Conservation (phyloP, 1,139 yeast species). For the Sugiyamaella grinbergsii region DNA sequence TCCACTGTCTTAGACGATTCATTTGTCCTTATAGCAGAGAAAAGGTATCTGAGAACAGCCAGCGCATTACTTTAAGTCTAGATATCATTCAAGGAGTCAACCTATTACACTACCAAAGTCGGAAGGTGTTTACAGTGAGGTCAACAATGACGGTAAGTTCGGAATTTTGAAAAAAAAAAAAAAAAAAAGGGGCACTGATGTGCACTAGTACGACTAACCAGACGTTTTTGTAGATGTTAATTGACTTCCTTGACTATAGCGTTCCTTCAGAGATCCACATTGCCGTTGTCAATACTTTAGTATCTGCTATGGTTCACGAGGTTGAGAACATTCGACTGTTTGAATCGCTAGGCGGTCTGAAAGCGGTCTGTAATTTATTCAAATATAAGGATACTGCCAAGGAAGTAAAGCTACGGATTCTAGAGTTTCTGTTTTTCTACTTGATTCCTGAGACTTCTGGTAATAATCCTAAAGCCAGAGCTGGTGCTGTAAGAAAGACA, state of each 20-base stretch:
- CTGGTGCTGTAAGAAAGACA: constrained; percentile 40
- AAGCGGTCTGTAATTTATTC: constrained; percentile 51
- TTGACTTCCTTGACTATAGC: constrained; percentile 28
- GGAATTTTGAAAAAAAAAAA: no score
- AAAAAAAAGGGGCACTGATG: no score
- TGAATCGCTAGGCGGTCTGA: constrained; percentile 62
- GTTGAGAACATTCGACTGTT: constrained; percentile 60
- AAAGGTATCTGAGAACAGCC: constrained; percentile 9
- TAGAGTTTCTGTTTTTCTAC: constrained; percentile 73
- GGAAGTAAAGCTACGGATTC: constrained; percentile 54
- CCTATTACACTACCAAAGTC: constrained; percentile 59
- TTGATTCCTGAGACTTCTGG: constrained; percentile 61
- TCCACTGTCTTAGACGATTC: constrained; percentile 35
- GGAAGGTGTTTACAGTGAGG: constrained; percentile 48
- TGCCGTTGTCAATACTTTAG: constrained; percentile 58
- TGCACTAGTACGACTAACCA: no score
- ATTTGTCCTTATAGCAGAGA: not conserved
- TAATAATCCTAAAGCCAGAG: constrained; percentile 17
- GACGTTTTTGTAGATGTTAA: constrained; percentile 26
- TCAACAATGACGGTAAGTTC: constrained; percentile 39
- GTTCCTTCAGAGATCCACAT: constrained; percentile 42
- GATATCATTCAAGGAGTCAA: constrained; percentile 63
- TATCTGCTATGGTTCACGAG: constrained; percentile 61
- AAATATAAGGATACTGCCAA: constrained; percentile 44
- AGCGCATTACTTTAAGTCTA: constrained; percentile 39